Evolutionary conservation across 1,284 basidiomycete genomes (phyloP).

Genomic region (Irpex sp.): DNA sequence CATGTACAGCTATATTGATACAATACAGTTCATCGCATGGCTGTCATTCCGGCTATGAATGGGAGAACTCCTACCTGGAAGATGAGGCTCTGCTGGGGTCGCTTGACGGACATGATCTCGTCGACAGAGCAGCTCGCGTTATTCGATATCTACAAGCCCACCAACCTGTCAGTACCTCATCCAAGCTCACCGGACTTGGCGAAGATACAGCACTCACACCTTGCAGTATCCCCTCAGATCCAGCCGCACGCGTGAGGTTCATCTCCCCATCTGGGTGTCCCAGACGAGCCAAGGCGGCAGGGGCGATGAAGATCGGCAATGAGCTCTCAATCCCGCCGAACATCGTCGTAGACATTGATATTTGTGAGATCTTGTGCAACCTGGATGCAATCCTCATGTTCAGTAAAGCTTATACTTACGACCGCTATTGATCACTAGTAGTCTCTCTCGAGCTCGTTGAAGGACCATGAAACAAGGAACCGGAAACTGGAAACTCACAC

Average conservation of each 20-base stretch:
- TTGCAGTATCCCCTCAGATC: conserved; percentile 53
- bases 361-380: conserved; percentile 29
- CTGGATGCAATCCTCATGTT: conserved; percentile 13
- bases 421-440: background rate
- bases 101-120: conserved; percentile 48
- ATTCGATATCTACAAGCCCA: conserved; percentile 38
- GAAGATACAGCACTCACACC: conserved; percentile 37
- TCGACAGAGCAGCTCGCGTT: conserved; percentile 52
- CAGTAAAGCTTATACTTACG: background rate
- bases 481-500: conserved; percentile 25
- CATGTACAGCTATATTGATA: conserved; percentile 38
- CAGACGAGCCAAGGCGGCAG: conserved; percentile 57
- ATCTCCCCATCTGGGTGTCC: conserved; percentile 65
- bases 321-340: conserved; percentile 35
- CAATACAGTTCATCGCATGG: no score
- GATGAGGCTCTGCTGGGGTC: conserved; percentile 46
- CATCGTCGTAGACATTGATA: conserved; percentile 35
- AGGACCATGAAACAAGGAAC: background rate
- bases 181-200: no score
- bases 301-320: conserved; percentile 51
- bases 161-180: background rate
- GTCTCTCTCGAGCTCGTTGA: no score
- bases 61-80: conserved; percentile 32
- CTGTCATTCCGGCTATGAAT: no score
- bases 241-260: conserved; percentile 54